These are phyloP conservation scores for Kwoniella mangroviensis DNA, from an alignment of 768 basidiomycete genomes.

Conservation along the genomic window DNA sequence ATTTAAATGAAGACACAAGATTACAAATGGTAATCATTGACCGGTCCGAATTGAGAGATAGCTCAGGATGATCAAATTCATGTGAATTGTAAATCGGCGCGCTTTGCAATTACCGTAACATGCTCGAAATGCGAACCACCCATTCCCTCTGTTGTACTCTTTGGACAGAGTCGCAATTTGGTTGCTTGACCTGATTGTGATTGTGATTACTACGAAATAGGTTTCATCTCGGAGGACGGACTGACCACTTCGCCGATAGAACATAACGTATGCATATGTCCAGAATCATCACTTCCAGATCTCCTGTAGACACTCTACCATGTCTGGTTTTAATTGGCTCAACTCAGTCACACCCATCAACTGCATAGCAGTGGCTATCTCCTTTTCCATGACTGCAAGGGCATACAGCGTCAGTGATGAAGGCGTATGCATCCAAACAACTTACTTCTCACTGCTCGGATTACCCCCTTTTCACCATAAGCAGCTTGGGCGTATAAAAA, in stretches of 20 bases:
- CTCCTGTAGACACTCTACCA: slow-evolving; percentile 53
- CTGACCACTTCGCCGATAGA: neutral
- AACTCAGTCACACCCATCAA: slow-evolving; percentile 48
- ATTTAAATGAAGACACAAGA: neutral
- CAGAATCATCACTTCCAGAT: slow-evolving; percentile 33
- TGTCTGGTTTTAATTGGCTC: slow-evolving; percentile 46
- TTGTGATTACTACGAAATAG: too few species aligned
- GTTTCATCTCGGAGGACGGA: too few species aligned
- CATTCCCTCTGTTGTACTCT: too few species aligned
- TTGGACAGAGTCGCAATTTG: too few species aligned
- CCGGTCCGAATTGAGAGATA: neutral
- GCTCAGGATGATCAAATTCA: too few species aligned
- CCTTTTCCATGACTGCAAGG: slow-evolving; percentile 51
- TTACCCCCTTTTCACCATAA: slow-evolving; percentile 59
- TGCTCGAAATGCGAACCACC: neutral
- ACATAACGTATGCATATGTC: neutral
- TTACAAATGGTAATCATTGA: neutral
- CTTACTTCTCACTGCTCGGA: slow-evolving; percentile 54
- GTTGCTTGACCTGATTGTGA: too few species aligned
- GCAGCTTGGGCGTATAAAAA: slow-evolving; percentile 59
- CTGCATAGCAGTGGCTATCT: slow-evolving; percentile 55
- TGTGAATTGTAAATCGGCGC: too few species aligned
- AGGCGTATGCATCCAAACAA: neutral
- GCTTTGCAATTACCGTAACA: neutral
- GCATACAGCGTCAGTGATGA: neutral